Conservation (phyloP, 352 stramenopile genomes). For the Globisporangium mamillatum region DNA sequence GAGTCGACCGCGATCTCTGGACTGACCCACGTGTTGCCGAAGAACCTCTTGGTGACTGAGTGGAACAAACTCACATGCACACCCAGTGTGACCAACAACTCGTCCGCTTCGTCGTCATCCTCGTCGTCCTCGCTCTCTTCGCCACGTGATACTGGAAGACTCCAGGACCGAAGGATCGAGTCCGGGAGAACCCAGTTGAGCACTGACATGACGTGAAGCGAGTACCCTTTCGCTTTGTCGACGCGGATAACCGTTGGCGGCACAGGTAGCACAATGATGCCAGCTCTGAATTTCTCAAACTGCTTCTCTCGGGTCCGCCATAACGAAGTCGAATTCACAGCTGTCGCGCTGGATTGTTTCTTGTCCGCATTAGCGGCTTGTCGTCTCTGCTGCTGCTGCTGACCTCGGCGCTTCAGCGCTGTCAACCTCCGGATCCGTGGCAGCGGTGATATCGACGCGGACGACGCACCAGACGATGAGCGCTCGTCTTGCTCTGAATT, state of each 20-base stretch:
- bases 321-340: conserved; percentile 21
- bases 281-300: conserved; percentile 76
- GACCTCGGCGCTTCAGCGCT: neutral
- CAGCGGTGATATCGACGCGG: neutral
- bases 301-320: conserved; percentile 64
- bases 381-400: conserved; percentile 7
- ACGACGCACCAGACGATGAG: neutral
- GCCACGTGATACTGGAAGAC: neutral
- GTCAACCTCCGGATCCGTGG: neutral
- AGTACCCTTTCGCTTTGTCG: conserved; percentile 60
- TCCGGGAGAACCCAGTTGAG: conserved; percentile 67
- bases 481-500: neutral
- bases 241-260: conserved; percentile 45
- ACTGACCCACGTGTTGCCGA: conserved; percentile 90
- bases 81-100: conserved; percentile 59
- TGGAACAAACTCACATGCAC: conserved; percentile 91
- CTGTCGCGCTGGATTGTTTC: neutral
- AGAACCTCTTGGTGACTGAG: conserved; percentile 80
- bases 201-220: conserved; percentile 62
- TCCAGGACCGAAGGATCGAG: conserved; percentile 29
- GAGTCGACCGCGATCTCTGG: conserved; percentile 55
- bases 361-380: neutral
- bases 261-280: conserved; percentile 61
- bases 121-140: conserved; percentile 27
- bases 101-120: conserved; percentile 40